Base-by-base conservation (phyloP, 2,329 filamentous ascomycete species). In the Pestalotiopsis sp. region DNA sequence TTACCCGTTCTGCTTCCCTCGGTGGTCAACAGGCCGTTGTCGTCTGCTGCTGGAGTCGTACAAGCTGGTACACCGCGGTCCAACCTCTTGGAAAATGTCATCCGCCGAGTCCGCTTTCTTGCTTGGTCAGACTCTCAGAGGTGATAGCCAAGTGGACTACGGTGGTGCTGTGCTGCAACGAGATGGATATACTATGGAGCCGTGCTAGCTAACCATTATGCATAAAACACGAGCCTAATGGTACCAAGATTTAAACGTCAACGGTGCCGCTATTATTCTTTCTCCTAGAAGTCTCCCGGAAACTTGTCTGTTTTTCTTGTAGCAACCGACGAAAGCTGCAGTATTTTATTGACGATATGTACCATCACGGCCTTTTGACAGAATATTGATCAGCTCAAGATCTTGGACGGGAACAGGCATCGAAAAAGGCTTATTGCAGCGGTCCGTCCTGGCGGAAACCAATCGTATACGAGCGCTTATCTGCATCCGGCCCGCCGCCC, bases 391-490 rank as follows among this genome's bases (percentile, higher is more conserved):
- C 27, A 25, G n/a, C 17, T 9, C 14, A 39, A n/a, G 45, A 52
- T 52, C 45, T 52, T 52, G 45, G 45, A 9, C 45, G 45, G 45
- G 45, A 52, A n/a, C 45, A 31, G 59, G 27, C 41, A 25, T 49
- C 49, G 17, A 57, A 23, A 25, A 36, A 65, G 63, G 63, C 45
- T 65, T 25, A 17, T 23, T 49, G 63, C 63, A 65, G 41, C 49
- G 64, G 64, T 63, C 67, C 67, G 36, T 23, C 63, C 57, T 31
- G 67, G 11, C 64, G 67, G 67, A 66, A 68, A 57, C 67, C 67
- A 69, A 69, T 69, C 38, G 23, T 36, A 69, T 61, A 31, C 20
- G 41, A 58, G 55, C 63, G 45, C 60, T 69, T 57, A 39, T 17
- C 39, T 38, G 65, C 65, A 60, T 17, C 38, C 25, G 31, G 25